Evolutionary conservation across 1,284 basidiomycete species (phyloP).

Genomic region (Fomitiporia mediterranea): DNA sequence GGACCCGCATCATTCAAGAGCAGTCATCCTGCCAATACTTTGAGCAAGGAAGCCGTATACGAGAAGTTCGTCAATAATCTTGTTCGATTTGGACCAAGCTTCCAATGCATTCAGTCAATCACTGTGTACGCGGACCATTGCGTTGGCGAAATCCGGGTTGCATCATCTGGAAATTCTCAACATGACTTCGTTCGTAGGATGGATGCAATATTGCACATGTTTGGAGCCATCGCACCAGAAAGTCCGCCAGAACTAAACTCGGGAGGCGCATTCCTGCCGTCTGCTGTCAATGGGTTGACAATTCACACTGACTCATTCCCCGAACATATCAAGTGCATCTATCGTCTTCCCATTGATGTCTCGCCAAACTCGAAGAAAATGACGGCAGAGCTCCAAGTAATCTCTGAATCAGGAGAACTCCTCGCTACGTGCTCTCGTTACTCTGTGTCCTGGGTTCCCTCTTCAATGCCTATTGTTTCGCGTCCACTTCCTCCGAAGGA

Average conservation of each 20-base stretch:
- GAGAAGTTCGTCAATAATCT: slow-evolving; percentile 17
- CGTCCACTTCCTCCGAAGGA: background rate
- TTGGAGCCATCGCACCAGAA: slow-evolving; percentile 28
- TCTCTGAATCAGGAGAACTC: slow-evolving; percentile 29
- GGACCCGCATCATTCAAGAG: background rate
- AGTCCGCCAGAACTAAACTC: slow-evolving; percentile 23
- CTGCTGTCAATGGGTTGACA: slow-evolving; percentile 29
- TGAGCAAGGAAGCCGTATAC: slow-evolving; percentile 8
- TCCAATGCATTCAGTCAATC: slow-evolving; percentile 31
- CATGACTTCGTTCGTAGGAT: slow-evolving; percentile 32
- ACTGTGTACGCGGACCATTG: slow-evolving; percentile 29
- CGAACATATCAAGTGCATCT: slow-evolving; percentile 30
- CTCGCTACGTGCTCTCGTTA: slow-evolving; percentile 33
- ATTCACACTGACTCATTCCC: slow-evolving; percentile 29
- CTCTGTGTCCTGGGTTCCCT: slow-evolving; percentile 29
- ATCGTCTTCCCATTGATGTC: slow-evolving; percentile 30
- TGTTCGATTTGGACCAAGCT: slow-evolving; percentile 32
- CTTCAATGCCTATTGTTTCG: slow-evolving; percentile 4
- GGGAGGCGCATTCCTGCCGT: slow-evolving; percentile 31
- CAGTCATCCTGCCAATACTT: background rate
- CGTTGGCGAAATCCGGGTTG: slow-evolving; percentile 28
- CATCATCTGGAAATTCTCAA: slow-evolving; percentile 25
- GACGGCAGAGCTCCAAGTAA: slow-evolving; percentile 30
- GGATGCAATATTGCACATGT: slow-evolving; percentile 34
- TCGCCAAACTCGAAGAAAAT: slow-evolving; percentile 29